These are phyloP conservation scores for Anthracocystis panici-leucophaei DNA, from an alignment of 1,284 basidiomycete genomes.

Conservation along the genomic window DNA sequence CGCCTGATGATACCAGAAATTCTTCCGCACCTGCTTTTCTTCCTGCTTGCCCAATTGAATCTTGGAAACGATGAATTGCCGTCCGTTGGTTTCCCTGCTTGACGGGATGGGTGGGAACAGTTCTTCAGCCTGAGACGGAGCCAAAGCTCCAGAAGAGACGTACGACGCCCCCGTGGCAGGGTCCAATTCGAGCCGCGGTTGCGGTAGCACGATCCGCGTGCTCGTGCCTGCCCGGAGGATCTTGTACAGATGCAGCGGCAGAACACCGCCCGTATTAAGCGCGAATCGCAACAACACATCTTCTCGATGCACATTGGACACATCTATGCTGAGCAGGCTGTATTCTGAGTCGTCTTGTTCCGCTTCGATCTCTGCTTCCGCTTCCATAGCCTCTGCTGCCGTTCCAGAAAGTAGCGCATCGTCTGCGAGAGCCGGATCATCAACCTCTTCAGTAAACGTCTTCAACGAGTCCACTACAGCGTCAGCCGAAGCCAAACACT, in stretches of 20 bases:
- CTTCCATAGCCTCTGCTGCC: background rate
- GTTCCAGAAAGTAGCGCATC: background rate
- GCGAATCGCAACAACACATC: constrained; percentile 88
- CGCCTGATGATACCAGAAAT: constrained; percentile 95
- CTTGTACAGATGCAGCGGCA: constrained; percentile 24
- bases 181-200: constrained; percentile 73
- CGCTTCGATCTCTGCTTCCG: background rate
- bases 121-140: constrained; percentile 76
- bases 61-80: constrained; percentile 92
- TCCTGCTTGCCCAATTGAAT: constrained; percentile 76
- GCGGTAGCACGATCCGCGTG: constrained; percentile 63
- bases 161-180: constrained; percentile 5
- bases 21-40: constrained; percentile 76
- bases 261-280: constrained; percentile 71
- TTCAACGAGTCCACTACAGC: constrained; percentile 20
- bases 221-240: constrained; percentile 24
- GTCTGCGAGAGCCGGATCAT: constrained; percentile 64
- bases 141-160: constrained; percentile 51
- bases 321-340: constrained; percentile 86
- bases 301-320: constrained; percentile 84
- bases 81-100: constrained; percentile 73
- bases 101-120: constrained; percentile 81
- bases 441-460: constrained; percentile 2
- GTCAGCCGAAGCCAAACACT: constrained; percentile 70
- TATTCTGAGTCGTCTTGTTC: constrained; percentile 70